phyloP scores from a whole-genome alignment of 306 rosid genomes.

The Cucumis melo region DNA sequence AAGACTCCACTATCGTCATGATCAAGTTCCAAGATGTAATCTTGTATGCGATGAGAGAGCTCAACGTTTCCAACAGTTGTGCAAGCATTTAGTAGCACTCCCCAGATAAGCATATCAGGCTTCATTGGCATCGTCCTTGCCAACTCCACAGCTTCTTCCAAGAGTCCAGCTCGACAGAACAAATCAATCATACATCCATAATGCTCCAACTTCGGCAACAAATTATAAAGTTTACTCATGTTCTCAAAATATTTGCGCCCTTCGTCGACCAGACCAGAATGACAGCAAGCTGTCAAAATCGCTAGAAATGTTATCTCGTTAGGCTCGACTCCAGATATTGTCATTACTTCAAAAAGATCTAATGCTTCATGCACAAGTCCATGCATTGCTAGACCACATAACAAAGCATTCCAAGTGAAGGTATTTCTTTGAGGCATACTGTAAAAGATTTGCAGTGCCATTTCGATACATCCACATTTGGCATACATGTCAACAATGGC shows the following conservation, averaged over 20 bases:
- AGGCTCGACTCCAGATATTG: conserved; percentile 37
- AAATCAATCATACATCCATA: conserved; percentile 75
- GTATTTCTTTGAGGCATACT: conserved; percentile 46
- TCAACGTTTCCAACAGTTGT: conserved; percentile 33
- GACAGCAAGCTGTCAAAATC: conserved; percentile 66
- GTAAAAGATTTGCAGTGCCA: conserved; percentile 33
- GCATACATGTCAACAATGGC: conserved; percentile 71
- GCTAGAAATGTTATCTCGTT: conserved; percentile 69
- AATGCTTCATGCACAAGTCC: conserved; percentile 48
- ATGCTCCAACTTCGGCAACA: conserved; percentile 55
- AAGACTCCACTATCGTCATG: conserved; percentile 57
- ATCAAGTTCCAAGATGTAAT: conserved; percentile 32
- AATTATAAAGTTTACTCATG: conserved; percentile 34
- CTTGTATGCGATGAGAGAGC: conserved; percentile 37
- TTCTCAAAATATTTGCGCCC: conserved; percentile 34
- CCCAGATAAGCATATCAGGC: conserved; percentile 69
- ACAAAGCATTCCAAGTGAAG: conserved; percentile 58
- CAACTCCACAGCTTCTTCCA: conserved; percentile 51
- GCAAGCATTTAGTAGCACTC: conserved; percentile 53
- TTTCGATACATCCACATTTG: conserved; percentile 52
- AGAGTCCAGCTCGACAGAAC: conserved; percentile 57
- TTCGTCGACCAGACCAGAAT: conserved; percentile 62
- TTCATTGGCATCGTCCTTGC: conserved; percentile 60
- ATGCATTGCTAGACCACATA: conserved; percentile 58
- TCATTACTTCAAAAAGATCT: conserved; percentile 37